A percentile compares a stretch with the other conserved stretches of the same genome.
These are phyloP conservation scores for Narthecium ossifragum DNA, from an alignment of 106 monocot genomes.

Conservation along the genomic window DNA sequence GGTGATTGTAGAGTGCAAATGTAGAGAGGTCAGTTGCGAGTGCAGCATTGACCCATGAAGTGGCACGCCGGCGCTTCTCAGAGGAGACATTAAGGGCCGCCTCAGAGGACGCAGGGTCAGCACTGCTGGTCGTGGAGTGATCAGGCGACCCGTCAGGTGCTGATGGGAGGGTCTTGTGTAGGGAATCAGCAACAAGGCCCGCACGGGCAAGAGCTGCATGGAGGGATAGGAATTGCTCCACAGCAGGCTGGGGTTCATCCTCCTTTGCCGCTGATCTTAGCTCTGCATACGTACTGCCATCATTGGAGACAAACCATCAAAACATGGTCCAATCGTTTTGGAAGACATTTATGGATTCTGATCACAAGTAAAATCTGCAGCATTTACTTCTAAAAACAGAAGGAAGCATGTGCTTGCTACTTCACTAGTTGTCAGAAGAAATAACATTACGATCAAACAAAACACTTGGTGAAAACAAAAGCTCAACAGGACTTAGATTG, in stretches of 20 bases:
- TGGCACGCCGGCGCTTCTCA: conserved; percentile 35
- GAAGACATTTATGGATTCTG: no score
- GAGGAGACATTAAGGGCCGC: conserved; percentile 25
- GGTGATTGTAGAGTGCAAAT: conserved; percentile 42
- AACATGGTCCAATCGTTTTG: background rate
- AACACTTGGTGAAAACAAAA: no score
- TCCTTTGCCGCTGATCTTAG: conserved; percentile 56
- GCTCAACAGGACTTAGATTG: no score
- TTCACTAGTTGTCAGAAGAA: background rate
- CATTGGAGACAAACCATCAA: background rate
- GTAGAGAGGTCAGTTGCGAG: conserved; percentile 58
- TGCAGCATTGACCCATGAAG: conserved; percentile 61
- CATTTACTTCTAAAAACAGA: background rate
- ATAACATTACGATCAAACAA: background rate
- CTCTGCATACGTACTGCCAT: conserved; percentile 70
- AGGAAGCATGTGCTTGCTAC: background rate
- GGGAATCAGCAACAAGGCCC: conserved; percentile 47
- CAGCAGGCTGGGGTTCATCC: conserved; percentile 56
- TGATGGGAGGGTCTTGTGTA: conserved; percentile 16
- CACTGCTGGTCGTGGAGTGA: conserved; percentile 4
- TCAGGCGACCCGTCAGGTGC: conserved; percentile 18
- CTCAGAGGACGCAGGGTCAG: conserved; percentile 14
- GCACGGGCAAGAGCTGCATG: conserved; percentile 36
- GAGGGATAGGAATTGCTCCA: conserved; percentile 77
- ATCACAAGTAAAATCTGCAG: no score